Conservation (phyloP, 2,329 filamentous ascomycete species). For the Pezicula radicicola region DNA sequence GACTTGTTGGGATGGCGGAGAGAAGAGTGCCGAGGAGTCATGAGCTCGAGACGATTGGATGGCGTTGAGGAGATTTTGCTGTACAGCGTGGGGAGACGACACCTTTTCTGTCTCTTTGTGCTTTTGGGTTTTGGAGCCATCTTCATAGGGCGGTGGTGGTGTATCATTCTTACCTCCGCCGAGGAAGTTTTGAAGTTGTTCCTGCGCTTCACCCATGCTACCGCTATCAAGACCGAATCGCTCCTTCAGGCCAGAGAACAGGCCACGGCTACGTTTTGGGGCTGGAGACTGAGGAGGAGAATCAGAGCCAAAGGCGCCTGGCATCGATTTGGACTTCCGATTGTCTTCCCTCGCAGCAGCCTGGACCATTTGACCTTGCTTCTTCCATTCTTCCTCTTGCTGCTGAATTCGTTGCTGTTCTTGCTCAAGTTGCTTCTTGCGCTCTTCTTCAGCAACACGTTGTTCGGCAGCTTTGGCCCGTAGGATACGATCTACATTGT, state of each 20-base stretch:
- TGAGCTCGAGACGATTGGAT: slow-evolving; percentile 76
- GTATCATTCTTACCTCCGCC: slow-evolving; percentile 14
- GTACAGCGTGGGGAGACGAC: slow-evolving; percentile 57
- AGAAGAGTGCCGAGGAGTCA: slow-evolving; percentile 71
- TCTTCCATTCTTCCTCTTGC: slow-evolving; percentile 44
- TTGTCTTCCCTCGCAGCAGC: slow-evolving; percentile 13
- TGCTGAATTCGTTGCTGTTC: slow-evolving; percentile 69
- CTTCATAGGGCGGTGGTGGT: slow-evolving; percentile 19
- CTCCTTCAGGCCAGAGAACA: slow-evolving; percentile 66
- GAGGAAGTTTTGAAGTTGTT: slow-evolving; percentile 43
- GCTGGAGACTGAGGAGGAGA: slow-evolving; percentile 52
- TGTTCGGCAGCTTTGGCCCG: slow-evolving; percentile 85
- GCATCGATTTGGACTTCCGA: slow-evolving; percentile 57
- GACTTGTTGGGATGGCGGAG: slow-evolving; percentile 64
- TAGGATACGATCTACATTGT: slow-evolving; percentile 94
- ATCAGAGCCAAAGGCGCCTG: slow-evolving; percentile 66
- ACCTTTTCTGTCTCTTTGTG: slow-evolving; percentile 37
- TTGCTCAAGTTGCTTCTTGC: slow-evolving; percentile 69
- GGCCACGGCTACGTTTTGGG: slow-evolving; percentile 35
- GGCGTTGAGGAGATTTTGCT: slow-evolving; percentile 73
- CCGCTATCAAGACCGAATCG: slow-evolving; percentile 64
- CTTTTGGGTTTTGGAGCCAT: slow-evolving; percentile 14
- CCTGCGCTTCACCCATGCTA: slow-evolving; percentile 31
- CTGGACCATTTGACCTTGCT: slow-evolving; percentile 17
- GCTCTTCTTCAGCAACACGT: slow-evolving; percentile 79